These are phyloP conservation scores for Trichoderma brevicompactum DNA, from an alignment of 2,329 filamentous ascomycete genomes.

Conservation along the genomic window DNA sequence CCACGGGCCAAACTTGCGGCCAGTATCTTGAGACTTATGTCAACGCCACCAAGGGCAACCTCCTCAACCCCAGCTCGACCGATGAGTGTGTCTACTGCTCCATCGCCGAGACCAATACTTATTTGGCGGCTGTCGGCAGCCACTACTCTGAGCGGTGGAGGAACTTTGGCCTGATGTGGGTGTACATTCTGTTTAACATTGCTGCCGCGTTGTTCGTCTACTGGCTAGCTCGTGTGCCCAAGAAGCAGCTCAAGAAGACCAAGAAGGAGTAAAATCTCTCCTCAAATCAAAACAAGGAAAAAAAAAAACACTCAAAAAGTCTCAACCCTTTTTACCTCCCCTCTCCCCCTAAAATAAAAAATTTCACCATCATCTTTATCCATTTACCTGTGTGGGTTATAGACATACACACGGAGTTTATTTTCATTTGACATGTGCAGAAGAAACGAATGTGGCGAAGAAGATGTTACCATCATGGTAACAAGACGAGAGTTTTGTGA, in stretches of 20 bases:
- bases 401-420: slow-evolving; percentile 21
- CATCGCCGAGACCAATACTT: slow-evolving; percentile 56
- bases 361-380: slow-evolving; percentile 16
- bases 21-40: slow-evolving; percentile 63
- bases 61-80: slow-evolving; percentile 54
- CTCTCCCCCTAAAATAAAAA: background rate
- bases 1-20: slow-evolving; percentile 59
- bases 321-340: background rate
- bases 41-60: slow-evolving; percentile 53
- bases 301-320: background rate
- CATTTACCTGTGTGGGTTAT: background rate
- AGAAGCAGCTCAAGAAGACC: slow-evolving; percentile 49
- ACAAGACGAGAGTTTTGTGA: background rate
- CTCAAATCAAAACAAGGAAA: background rate
- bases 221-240: slow-evolving; percentile 57
- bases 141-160: slow-evolving; percentile 66
- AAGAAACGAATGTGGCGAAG: background rate
- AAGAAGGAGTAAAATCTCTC: slow-evolving; percentile 34
- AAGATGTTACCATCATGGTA: slow-evolving; percentile 8
- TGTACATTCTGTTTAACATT: slow-evolving; percentile 64
- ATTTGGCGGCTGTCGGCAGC: slow-evolving; percentile 53
- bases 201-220: slow-evolving; percentile 59
- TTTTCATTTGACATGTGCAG: background rate
- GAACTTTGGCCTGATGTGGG: slow-evolving; percentile 68
- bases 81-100: slow-evolving; percentile 61